Evolutionary conservation across 169 alveolate species (phyloP).

Genomic region (Cryptosporidium andersoni): DNA sequence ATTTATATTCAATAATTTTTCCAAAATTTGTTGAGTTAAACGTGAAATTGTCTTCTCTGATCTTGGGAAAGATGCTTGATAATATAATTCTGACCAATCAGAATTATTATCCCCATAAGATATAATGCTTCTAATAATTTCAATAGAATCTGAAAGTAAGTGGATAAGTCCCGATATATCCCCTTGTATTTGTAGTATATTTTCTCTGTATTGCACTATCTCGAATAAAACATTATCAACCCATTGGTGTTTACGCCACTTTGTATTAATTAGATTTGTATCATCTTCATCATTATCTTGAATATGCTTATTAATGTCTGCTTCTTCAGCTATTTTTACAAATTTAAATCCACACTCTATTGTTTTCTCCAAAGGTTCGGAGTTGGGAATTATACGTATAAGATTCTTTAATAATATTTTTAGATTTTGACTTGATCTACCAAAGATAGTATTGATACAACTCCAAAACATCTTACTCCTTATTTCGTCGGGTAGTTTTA

Average conservation of each 20-base stretch:
- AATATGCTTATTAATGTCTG: neutral
- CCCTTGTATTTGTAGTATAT: constrained; percentile 6
- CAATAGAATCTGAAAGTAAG: constrained; percentile 12
- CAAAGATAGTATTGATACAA: neutral
- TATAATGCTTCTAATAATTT: constrained; percentile 4
- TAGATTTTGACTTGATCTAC: constrained; percentile 21
- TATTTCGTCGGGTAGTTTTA: constrained; percentile 7
- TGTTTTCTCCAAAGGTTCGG: neutral
- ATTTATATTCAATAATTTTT: neutral
- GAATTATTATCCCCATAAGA: constrained; percentile 9
- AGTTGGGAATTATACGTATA: neutral
- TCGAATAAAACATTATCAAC: constrained; percentile 43
- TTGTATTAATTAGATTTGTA: neutral
- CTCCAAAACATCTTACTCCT: constrained; percentile 41
- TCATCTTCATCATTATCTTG: neutral
- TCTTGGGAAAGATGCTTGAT: constrained; percentile 43
- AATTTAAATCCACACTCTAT: constrained; percentile 1
- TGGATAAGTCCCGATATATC: neutral
- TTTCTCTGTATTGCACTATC: neutral
- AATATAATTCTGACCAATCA: constrained; percentile 40
- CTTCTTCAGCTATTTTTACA: neutral
- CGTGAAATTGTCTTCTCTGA: constrained; percentile 27
- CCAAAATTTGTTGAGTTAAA: constrained; percentile 2
- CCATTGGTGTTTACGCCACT: constrained; percentile 56
- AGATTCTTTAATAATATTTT: constrained; percentile 4